A percentile compares a stretch with the other conserved stretches of the same genome.
These are phyloP conservation scores for Iris pallida DNA, from an alignment of 116 monocot species.

Conservation along the genomic window DNA sequence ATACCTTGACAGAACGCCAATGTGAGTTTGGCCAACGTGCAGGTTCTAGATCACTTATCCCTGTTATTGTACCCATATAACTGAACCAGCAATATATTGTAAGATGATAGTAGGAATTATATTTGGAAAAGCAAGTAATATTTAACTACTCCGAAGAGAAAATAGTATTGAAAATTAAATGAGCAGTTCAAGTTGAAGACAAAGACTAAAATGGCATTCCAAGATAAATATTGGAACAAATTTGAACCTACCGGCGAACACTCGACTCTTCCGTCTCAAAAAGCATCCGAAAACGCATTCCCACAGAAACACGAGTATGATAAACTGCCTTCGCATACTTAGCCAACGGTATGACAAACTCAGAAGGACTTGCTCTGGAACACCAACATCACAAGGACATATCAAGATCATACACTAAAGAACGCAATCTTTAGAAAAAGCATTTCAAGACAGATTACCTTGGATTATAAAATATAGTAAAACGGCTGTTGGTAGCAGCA, in stretches of 20 bases:
- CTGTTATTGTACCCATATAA: constrained; percentile 17
- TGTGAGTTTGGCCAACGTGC: constrained; percentile 19
- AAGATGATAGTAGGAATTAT: background rate
- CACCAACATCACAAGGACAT: background rate
- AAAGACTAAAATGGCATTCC: background rate
- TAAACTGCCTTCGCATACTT: constrained; percentile 47
- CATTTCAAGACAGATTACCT: constrained; percentile 15
- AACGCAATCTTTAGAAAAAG: background rate
- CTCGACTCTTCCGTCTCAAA: constrained; percentile 56
- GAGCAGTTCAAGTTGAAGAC: background rate
- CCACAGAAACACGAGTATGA: constrained; percentile 50
- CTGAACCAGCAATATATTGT: constrained; percentile 1
- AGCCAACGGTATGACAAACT: constrained; percentile 42
- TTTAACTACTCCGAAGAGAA: too few species aligned
- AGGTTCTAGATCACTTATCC: constrained; percentile 9
- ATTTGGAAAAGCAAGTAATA: background rate
- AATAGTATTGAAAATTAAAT: too few species aligned
- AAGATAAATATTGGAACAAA: background rate
- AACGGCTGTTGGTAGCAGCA: constrained; percentile 86
- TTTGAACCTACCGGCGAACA: constrained; percentile 31
- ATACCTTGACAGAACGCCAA: constrained; percentile 51
- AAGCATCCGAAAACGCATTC: constrained; percentile 52
- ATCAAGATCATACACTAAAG: background rate
- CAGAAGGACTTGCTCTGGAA: constrained; percentile 43
- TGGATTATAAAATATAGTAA: constrained; percentile 85